Conservation (phyloP, 2,329 filamentous ascomycete genomes). For the Pseudogymnoascus destructans region DNA sequence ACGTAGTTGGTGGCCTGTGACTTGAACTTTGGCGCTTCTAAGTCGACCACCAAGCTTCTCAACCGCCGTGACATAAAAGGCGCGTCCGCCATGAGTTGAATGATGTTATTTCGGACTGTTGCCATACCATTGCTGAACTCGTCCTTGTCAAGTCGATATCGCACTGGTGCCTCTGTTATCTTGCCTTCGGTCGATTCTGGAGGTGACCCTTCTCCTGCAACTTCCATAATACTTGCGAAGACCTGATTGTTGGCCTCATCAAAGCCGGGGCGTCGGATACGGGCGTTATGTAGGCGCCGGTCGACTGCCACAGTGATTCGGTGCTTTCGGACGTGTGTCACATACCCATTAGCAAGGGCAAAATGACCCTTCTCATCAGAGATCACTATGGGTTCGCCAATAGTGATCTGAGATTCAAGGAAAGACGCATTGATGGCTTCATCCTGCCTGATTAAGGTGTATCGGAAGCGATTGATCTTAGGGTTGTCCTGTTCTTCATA, state of each 20-base stretch:
- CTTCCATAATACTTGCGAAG: constrained; percentile 86
- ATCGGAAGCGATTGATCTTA: constrained; percentile 85
- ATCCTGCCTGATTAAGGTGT: constrained; percentile 66
- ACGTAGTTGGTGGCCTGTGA: constrained; percentile 47
- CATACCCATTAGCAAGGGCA: constrained; percentile 83
- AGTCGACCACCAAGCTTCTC: constrained; percentile 68
- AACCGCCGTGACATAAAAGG: constrained; percentile 58
- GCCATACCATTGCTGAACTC: constrained; percentile 99
- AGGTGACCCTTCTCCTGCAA: constrained; percentile 43
- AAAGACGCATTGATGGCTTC: constrained; percentile 60
- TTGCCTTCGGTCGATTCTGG: constrained; percentile 39
- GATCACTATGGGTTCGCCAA: constrained; percentile 89
- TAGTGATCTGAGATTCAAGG: constrained; percentile 71
- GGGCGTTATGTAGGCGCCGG: constrained; percentile 73
- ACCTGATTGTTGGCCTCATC: constrained; percentile 65
- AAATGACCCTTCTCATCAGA: constrained; percentile 94
- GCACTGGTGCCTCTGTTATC: constrained; percentile 41
- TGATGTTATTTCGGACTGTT: constrained; percentile 80
- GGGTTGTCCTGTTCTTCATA: constrained; percentile 54
- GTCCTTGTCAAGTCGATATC: constrained; percentile 88
- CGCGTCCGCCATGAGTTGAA: constrained; percentile 78
- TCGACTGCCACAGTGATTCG: constrained; percentile 84
- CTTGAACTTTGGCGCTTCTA: constrained; percentile 62
- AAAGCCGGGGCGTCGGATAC: constrained; percentile 63
- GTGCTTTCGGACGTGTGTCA: constrained; percentile 61